Evolutionary conservation across 306 rosid species (phyloP), one percentile per base, ranked within the genome.

Genomic region (Purshia tridentata): DNA sequence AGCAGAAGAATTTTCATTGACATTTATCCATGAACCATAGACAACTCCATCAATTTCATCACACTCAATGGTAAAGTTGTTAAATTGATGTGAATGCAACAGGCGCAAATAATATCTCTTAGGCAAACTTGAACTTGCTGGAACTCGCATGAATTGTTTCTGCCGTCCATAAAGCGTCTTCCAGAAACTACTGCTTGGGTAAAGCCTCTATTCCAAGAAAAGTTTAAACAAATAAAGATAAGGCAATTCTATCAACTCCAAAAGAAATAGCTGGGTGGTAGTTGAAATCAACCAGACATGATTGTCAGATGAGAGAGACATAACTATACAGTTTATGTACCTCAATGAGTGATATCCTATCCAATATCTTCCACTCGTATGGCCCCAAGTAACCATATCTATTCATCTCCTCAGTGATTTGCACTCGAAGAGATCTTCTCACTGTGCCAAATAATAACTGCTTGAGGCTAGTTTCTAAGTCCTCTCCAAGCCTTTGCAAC

Each of bases 131-230:
- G 93, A 78, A 67, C 79, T 84, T 63, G 86, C 73, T 74, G 87
- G 84, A 80, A 73, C 46, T 45, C 77, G 76, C 57, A 65, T 62
- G 78, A 69, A 64, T 80, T 87, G 84, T 76, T 81, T 86, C 81
- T 81, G 87, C 74, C 81, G 86, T 80, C 52, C 81, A 73, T 77
- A 83, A 82, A 86, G 90, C 35, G 91, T 91, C 80, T 84, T 89
- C 98, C 97, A 93, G 92, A 91, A 93, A 76, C 91, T 85, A 73
- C 90, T 86, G 91, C 96, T 87, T 45, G 96, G 94, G 81, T 93
- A 93, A 81, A 89, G 91, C 80, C 94, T 91, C 98, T 93, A 81
- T 80, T 67, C 77, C 82, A 67, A 75, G 73, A 81, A 74, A 78
- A 69, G 4, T 86, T 69, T 71, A 81, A 65, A 70, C 47, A 60